These are phyloP conservation scores for Pseudofabraea citricarpa DNA, from an alignment of 2,329 filamentous ascomycete genomes.

Conservation along the genomic window DNA sequence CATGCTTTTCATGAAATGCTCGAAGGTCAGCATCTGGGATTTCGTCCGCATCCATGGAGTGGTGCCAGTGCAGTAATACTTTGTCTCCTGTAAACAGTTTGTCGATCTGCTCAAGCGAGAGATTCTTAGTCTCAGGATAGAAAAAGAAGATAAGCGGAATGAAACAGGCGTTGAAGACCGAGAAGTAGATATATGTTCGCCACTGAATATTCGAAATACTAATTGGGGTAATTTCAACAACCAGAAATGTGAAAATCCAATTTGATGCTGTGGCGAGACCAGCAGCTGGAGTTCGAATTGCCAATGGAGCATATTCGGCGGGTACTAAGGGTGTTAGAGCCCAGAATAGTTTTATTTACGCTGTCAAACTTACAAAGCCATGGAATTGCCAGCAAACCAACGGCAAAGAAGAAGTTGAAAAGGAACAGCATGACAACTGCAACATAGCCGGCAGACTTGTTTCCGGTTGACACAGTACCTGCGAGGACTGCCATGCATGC, in stretches of 20 bases:
- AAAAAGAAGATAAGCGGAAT: constrained; percentile 16
- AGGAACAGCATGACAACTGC: constrained; percentile 32
- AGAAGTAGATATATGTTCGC: constrained; percentile 48
- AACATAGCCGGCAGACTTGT: constrained; percentile 34
- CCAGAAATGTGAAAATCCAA: constrained; percentile 20
- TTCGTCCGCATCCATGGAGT: constrained; percentile 13
- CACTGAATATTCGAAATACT: constrained; percentile 26
- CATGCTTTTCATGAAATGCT: neutral
- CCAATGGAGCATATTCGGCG: constrained; percentile 45
- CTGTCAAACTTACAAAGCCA: constrained; percentile 41
- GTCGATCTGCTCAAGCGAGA: constrained; percentile 19
- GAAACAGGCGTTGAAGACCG: constrained; percentile 39
- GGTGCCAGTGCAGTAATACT: constrained; percentile 26
- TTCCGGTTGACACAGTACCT: constrained; percentile 36
- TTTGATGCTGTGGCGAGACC: constrained; percentile 35
- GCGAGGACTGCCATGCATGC: constrained; percentile 51
- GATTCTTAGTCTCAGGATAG: constrained; percentile 16
- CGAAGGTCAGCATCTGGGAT: neutral
- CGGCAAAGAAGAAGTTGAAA: constrained; percentile 44
- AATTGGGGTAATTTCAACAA: constrained; percentile 29
- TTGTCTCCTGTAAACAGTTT: constrained; percentile 10
- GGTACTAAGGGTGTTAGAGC: too few relatives aligned
- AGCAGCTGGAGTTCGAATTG: constrained; percentile 33
- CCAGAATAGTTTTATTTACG: too few relatives aligned
- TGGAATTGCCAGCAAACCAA: constrained; percentile 43